Evolutionary conservation across 2,329 filamentous ascomycete species (phyloP).

Genomic region (Alternaria hordeiaustralica): DNA sequence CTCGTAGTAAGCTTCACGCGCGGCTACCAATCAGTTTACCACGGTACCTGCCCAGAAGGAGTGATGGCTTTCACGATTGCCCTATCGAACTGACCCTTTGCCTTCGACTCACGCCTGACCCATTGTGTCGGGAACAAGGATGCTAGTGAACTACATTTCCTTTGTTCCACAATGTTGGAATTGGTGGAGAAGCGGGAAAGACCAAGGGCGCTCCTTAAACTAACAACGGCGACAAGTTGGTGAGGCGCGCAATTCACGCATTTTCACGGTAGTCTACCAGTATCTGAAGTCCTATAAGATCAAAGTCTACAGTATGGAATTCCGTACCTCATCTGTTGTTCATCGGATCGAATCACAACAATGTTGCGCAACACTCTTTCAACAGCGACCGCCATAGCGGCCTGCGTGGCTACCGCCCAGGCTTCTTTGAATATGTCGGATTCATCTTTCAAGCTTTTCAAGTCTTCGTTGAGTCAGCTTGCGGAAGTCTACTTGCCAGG

Average conservation of each 20-base stretch:
- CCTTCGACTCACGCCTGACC: not conserved
- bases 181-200: not conserved
- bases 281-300: not conserved
- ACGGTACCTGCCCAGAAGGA: not conserved
- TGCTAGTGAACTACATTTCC: not conserved
- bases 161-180: not conserved
- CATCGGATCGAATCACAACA: not conserved
- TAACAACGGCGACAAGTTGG: not conserved
- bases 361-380: not conserved
- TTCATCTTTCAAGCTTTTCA: not conserved
- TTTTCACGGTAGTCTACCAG: not conserved
- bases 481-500: slow-evolving; percentile 17
- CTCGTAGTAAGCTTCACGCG: not conserved
- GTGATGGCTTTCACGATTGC: not conserved
- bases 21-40: not conserved
- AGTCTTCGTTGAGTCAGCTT: not conserved
- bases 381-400: not conserved
- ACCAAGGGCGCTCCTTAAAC: not conserved
- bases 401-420: not conserved
- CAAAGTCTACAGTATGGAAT: not conserved
- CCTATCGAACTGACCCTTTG: not conserved
- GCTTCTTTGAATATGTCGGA: not conserved
- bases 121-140: not conserved
- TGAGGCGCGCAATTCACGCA: not conserved
- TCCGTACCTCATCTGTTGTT: not conserved